Evolutionary conservation across 169 alveolate species (phyloP).

Genomic region (Cryptosporidium viatorum): DNA sequence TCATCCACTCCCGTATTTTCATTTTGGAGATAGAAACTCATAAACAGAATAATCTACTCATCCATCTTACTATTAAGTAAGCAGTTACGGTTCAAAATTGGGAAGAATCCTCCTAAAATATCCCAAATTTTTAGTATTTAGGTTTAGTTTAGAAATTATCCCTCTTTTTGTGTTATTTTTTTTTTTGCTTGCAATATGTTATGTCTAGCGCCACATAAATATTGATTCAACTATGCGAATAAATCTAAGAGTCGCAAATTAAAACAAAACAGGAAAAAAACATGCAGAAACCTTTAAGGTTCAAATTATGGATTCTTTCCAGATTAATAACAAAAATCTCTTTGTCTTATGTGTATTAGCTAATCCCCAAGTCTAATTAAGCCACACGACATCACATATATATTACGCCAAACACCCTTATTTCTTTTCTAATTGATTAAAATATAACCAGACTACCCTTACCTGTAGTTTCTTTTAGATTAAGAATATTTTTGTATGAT

Average conservation of each 20-base stretch:
- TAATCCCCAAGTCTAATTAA: background rate
- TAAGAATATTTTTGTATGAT: too few species aligned
- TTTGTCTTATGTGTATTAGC: background rate
- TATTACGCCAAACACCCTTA: too few species aligned
- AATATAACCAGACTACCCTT: background rate
- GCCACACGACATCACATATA: background rate
- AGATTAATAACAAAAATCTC: background rate
- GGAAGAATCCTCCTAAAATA: background rate
- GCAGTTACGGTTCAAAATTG: conserved; percentile 6
- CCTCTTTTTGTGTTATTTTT: conserved; percentile 47
- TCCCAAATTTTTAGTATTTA: conserved; percentile 12
- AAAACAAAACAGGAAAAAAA: background rate
- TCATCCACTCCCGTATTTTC: conserved; percentile 62
- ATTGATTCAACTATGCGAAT: background rate
- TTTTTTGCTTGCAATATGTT: conserved; percentile 50
- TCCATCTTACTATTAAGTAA: background rate
- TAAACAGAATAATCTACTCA: conserved; percentile 27
- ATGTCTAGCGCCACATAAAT: conserved; percentile 74
- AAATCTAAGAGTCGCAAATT: background rate
- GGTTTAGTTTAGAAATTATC: conserved; percentile 1
- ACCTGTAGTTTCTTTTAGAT: background rate
- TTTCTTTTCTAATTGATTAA: background rate
- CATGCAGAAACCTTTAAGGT: background rate
- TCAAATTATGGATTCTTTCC: background rate
- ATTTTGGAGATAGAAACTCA: conserved; percentile 70